Evolutionary conservation across 768 basidiomycete species (phyloP).

Genomic region (Dioszegia hungarica): DNA sequence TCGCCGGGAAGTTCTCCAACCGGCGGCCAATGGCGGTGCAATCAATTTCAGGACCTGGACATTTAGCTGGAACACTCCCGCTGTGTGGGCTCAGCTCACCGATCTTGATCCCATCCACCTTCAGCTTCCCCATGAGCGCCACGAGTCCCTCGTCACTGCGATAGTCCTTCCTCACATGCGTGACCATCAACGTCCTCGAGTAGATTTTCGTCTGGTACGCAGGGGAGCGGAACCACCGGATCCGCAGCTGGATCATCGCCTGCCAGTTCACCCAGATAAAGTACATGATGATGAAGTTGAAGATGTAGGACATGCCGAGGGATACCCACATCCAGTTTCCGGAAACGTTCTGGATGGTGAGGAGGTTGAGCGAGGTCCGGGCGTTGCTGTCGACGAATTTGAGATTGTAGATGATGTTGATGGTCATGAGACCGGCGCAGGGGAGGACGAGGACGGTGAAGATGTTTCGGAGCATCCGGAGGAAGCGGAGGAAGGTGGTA

Average conservation of each 20-base stretch:
- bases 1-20: slow-evolving; percentile 79
- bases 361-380: slow-evolving; percentile 51
- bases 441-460: slow-evolving; percentile 42
- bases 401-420: slow-evolving; percentile 81
- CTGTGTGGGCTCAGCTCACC: slow-evolving; percentile 12
- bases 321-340: slow-evolving; percentile 75
- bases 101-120: slow-evolving; percentile 50
- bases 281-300: slow-evolving; percentile 30
- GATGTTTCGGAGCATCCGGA: slow-evolving; percentile 65
- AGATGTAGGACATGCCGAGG: slow-evolving; percentile 67
- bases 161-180: slow-evolving; percentile 68
- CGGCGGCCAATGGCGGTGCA: slow-evolving; percentile 55
- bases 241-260: slow-evolving; percentile 68
- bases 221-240: slow-evolving; percentile 66
- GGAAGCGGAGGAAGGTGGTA: slow-evolving; percentile 84
- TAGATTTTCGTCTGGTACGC: slow-evolving; percentile 82
- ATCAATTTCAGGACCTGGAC: slow-evolving; percentile 44
- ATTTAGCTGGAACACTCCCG: neutral
- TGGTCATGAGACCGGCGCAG: slow-evolving; percentile 61
- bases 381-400: slow-evolving; percentile 55
- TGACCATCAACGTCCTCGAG: slow-evolving; percentile 75
- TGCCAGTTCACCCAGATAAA: slow-evolving; percentile 48
- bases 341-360: slow-evolving; percentile 78
- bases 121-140: slow-evolving; percentile 49
- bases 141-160: slow-evolving; percentile 79